phyloP scores from a whole-genome alignment of 2,329 filamentous ascomycete genomes.

The Sclerotinia glacialis region DNA sequence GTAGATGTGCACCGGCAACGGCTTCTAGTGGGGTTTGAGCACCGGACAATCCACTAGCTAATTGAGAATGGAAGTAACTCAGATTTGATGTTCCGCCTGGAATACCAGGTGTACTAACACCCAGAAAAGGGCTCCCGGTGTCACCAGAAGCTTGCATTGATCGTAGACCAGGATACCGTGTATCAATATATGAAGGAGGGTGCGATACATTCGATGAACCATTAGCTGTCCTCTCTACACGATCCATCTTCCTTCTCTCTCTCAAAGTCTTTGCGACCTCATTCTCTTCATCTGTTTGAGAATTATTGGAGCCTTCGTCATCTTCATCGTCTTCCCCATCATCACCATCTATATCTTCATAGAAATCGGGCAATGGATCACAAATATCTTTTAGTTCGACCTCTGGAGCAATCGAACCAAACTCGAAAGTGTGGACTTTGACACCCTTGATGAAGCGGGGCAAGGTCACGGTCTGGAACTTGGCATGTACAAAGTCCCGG shows the following conservation, averaged over 20 bases:
- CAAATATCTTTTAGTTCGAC: slow-evolving; percentile 96
- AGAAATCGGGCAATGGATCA: slow-evolving; percentile 93
- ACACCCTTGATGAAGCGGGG: slow-evolving; percentile 97
- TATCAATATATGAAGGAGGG: slow-evolving; percentile 44
- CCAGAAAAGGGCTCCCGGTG: slow-evolving; percentile 56
- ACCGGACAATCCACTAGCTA: slow-evolving; percentile 68
- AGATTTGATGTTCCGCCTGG: slow-evolving; percentile 73
- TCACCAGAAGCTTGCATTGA: slow-evolving; percentile 42
- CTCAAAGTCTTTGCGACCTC: slow-evolving; percentile 34
- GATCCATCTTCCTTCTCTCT: slow-evolving; percentile 41
- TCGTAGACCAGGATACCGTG: slow-evolving; percentile 39
- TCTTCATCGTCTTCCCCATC: slow-evolving; percentile 52
- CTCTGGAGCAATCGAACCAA: slow-evolving; percentile 77
- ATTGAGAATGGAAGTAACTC: slow-evolving; percentile 78
- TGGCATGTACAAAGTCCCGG: slow-evolving; percentile 89
- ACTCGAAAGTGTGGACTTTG: slow-evolving; percentile 89
- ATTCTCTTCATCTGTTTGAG: slow-evolving; percentile 23
- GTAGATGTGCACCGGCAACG: slow-evolving; percentile 68
- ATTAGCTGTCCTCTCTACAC: slow-evolving; percentile 39
- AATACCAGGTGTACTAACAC: slow-evolving; percentile 59
- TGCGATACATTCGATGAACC: slow-evolving; percentile 26
- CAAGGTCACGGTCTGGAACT: slow-evolving; percentile 87
- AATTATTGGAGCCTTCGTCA: slow-evolving; percentile 38
- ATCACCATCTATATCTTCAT: slow-evolving; percentile 74
- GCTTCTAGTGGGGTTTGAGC: slow-evolving; percentile 77